phyloP scores from a whole-genome alignment of 2,329 filamentous ascomycete species.

The Fusarium sublunatum region DNA sequence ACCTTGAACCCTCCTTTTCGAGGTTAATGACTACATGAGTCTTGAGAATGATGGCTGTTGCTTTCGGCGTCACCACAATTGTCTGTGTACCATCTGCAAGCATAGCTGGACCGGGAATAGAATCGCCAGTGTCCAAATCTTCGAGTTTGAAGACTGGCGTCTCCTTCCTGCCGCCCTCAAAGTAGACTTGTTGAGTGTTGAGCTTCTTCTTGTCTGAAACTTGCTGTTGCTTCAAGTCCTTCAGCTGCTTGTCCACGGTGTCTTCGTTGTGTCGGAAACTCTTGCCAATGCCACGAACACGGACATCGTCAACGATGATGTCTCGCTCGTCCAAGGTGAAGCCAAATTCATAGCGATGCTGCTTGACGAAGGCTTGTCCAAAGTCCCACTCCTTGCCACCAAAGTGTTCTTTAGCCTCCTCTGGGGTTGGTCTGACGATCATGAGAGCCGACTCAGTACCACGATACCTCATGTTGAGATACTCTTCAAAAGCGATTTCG shows the following conservation, averaged over 20 bases:
- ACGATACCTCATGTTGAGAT: conserved; percentile 92
- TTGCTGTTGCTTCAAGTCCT: conserved; percentile 71
- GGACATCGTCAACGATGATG: conserved; percentile 90
- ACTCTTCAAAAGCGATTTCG: conserved; percentile 87
- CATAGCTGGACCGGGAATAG: conserved; percentile 83
- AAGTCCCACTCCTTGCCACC: conserved; percentile 81
- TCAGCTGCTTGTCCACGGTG: conserved; percentile 86
- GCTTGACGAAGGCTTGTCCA: conserved; percentile 83
- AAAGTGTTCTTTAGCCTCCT: conserved; percentile 69
- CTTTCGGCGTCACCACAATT: conserved; percentile 85
- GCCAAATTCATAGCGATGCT: conserved; percentile 92
- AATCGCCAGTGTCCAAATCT: conserved; percentile 76
- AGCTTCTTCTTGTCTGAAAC: conserved; percentile 70
- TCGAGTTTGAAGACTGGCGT: conserved; percentile 88
- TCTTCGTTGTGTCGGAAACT: conserved; percentile 83
- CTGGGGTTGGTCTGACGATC: conserved; percentile 78
- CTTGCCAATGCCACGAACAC: conserved; percentile 88
- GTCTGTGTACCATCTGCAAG: conserved; percentile 91
- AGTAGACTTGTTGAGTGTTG: conserved; percentile 79
- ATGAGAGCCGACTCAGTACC: conserved; percentile 93
- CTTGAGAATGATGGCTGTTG: conserved; percentile 80
- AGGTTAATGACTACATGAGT: conserved; percentile 93
- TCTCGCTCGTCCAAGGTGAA: conserved; percentile 87
- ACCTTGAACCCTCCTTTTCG: conserved; percentile 62
- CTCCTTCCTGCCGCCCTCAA: conserved; percentile 80